phyloP scores from a whole-genome alignment of 805 yeast species.

The Allodekkera sacchari region DNA sequence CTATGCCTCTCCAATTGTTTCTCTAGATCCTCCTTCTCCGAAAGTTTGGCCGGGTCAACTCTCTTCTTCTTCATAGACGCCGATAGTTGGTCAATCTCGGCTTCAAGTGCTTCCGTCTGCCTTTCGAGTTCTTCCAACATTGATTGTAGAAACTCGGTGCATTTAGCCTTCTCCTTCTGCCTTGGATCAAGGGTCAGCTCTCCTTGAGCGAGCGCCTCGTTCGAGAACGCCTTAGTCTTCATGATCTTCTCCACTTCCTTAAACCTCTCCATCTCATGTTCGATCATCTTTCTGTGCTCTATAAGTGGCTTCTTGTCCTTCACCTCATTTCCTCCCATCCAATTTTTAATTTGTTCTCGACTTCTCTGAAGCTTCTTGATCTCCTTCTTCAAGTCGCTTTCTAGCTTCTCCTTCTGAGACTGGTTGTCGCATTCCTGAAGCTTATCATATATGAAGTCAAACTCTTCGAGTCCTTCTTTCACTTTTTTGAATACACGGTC shows the following conservation, averaged over 20 bases:
- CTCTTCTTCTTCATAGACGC: constrained; percentile 49
- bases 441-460: constrained; percentile 81
- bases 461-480: constrained; percentile 79
- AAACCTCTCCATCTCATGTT: constrained; percentile 87
- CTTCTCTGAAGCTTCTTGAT: constrained; percentile 89
- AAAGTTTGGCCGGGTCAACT: constrained; percentile 43
- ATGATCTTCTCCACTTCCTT: constrained; percentile 88
- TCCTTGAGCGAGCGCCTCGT: constrained; percentile 70
- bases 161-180: constrained; percentile 70
- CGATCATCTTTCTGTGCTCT: constrained; percentile 67
- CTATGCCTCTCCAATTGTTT: constrained; percentile 64
- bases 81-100: constrained; percentile 50
- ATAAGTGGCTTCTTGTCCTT: constrained; percentile 77
- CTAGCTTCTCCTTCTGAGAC: constrained; percentile 89
- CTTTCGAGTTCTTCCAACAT: constrained; percentile 72
- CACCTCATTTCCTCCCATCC: constrained; percentile 87
- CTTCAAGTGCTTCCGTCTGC: constrained; percentile 74
- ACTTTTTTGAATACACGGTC: constrained; percentile 91
- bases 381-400: constrained; percentile 86
- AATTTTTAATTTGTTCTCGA: constrained; percentile 90
- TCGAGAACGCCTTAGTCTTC: constrained; percentile 90
- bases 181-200: constrained; percentile 65
- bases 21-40: constrained; percentile 53
- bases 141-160: constrained; percentile 57
- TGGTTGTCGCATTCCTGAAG: constrained; percentile 71